Evolutionary conservation across 768 basidiomycete genomes (phyloP).

Genomic region (Kwoniella newhampshirensis): DNA sequence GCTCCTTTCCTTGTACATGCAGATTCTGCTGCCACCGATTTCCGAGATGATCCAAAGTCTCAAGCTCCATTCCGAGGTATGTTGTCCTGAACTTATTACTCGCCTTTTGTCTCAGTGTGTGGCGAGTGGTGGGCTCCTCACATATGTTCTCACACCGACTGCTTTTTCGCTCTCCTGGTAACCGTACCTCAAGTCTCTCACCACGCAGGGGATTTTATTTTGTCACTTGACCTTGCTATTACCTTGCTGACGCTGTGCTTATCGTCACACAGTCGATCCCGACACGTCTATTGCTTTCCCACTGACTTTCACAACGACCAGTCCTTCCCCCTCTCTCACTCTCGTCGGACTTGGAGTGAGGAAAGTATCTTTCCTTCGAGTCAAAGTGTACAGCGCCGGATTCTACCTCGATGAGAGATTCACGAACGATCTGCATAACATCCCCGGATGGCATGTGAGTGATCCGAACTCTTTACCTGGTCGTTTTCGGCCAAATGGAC

Average conservation of each 20-base stretch:
- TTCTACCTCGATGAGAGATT: slow-evolving; percentile 77
- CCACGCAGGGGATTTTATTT: too few species aligned
- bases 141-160: too few species aligned
- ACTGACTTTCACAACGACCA: slow-evolving; percentile 15
- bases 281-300: slow-evolving; percentile 53
- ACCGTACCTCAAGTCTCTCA: too few species aligned
- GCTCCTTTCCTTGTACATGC: slow-evolving; percentile 8
- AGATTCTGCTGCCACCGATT: slow-evolving; percentile 4
- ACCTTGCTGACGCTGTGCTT: slow-evolving; percentile 1
- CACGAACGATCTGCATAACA: slow-evolving; percentile 16
- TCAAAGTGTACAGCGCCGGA: slow-evolving; percentile 85
- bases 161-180: not conserved
- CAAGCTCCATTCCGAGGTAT: slow-evolving; percentile 12
- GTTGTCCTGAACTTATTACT: not conserved
- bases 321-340: slow-evolving; percentile 59
- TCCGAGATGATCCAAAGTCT: slow-evolving; percentile 19
- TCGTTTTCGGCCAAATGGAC: too few species aligned
- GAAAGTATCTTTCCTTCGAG: slow-evolving; percentile 80
- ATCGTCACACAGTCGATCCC: too few species aligned
- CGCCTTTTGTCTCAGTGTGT: too few species aligned
- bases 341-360: slow-evolving; percentile 83
- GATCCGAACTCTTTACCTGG: not conserved
- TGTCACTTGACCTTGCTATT: too few species aligned
- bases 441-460: slow-evolving; percentile 48
- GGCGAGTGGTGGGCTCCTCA: too few species aligned